phyloP scores from a whole-genome alignment of 2,329 filamentous ascomycete species.

The Aspergillus costaricaensis region DNA sequence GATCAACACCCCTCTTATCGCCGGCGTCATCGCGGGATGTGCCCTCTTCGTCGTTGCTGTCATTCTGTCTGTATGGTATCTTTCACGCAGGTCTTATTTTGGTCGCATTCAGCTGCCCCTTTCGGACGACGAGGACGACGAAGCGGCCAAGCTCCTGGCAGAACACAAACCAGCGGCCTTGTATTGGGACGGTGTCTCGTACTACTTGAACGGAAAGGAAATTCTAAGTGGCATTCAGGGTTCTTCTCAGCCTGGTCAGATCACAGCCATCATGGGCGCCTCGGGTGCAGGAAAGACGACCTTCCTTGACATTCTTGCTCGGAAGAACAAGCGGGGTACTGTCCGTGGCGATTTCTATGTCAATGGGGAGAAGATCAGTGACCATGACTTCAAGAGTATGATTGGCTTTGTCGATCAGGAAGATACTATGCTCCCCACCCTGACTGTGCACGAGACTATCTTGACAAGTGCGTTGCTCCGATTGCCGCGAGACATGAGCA shows the following conservation, averaged over 20 bases:
- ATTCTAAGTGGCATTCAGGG: slow-evolving; percentile 81
- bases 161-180: slow-evolving; percentile 90
- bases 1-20: slow-evolving; percentile 96
- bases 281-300: slow-evolving; percentile 97
- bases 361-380: slow-evolving; percentile 85
- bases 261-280: slow-evolving; percentile 96
- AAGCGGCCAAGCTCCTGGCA: slow-evolving; percentile 79
- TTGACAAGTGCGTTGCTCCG: slow-evolving; percentile 88
- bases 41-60: slow-evolving; percentile 86
- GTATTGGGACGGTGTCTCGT: slow-evolving; percentile 85
- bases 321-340: slow-evolving; percentile 90
- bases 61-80: slow-evolving; percentile 81
- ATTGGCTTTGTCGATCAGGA: slow-evolving; percentile 98
- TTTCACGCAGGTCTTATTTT: slow-evolving; percentile 69
- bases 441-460: slow-evolving; percentile 98
- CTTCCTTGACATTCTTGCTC: slow-evolving; percentile 90
- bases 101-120: slow-evolving; percentile 74
- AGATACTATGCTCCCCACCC: slow-evolving; percentile 90
- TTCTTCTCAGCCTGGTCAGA: slow-evolving; percentile 88
- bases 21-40: slow-evolving; percentile 83
- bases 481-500: slow-evolving; percentile 89
- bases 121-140: slow-evolving; percentile 82
- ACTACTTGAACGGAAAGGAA: slow-evolving; percentile 81
- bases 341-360: slow-evolving; percentile 82
- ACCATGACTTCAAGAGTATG: slow-evolving; percentile 84